These are phyloP conservation scores for Anastatica hierochuntica DNA, from an alignment of 345 rosid species.

Conservation along the genomic window DNA sequence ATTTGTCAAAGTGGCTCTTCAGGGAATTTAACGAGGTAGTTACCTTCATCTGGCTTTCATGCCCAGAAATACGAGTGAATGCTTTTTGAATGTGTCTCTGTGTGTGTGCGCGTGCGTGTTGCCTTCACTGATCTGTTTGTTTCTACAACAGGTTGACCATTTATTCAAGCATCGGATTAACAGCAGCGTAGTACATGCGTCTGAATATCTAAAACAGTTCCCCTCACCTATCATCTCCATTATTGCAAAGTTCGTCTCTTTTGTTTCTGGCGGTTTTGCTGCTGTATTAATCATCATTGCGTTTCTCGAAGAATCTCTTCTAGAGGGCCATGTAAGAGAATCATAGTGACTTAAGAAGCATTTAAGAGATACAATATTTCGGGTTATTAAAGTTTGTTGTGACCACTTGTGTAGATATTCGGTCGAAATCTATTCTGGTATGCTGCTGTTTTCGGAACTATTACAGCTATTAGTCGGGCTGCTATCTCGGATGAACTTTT, in stretches of 20 bases:
- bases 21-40: conserved; percentile 96
- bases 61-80: background rate
- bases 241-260: conserved; percentile 84
- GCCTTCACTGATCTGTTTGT: background rate
- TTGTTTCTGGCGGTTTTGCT: conserved; percentile 96
- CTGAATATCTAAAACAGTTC: conserved; percentile 81
- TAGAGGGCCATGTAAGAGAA: conserved; percentile 84
- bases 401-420: conserved; percentile 56
- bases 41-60: conserved; percentile 2
- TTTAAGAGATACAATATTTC: background rate
- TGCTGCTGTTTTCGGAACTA: conserved; percentile 95
- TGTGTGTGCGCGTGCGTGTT: too few species aligned
- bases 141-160: conserved; percentile 74
- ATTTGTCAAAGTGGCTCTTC: conserved; percentile 89
- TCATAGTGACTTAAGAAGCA: background rate
- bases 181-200: conserved; percentile 75
- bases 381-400: conserved; percentile 8
- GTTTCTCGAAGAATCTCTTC: conserved; percentile 91
- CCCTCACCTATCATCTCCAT: conserved; percentile 89
- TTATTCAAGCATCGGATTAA: conserved; percentile 93
- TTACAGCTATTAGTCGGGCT: conserved; percentile 94
- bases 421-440: conserved; percentile 98
- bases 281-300: conserved; percentile 94
- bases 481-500: conserved; percentile 77
- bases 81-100: background rate